phyloP scores from a whole-genome alignment of 2,329 filamentous ascomycete species.

The Escovopsis sp. region DNA sequence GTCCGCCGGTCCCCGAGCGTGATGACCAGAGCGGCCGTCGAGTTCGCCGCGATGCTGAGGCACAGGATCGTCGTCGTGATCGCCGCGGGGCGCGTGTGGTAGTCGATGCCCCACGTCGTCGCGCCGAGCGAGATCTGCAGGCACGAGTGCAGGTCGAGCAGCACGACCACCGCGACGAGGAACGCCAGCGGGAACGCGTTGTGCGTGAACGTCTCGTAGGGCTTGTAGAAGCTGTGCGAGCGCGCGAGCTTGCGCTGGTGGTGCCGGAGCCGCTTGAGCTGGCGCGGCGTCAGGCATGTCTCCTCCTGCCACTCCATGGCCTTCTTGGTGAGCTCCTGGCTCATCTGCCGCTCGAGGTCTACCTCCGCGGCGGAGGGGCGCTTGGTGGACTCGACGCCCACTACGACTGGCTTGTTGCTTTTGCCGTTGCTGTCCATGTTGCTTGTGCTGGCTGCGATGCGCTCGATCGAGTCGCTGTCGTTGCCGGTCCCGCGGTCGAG shows the following conservation, averaged over 20 bases:
- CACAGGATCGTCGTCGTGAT: slow-evolving; percentile 71
- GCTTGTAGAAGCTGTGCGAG: slow-evolving; percentile 80
- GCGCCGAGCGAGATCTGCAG: slow-evolving; percentile 69
- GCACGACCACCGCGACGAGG: slow-evolving; percentile 61
- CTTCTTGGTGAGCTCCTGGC: slow-evolving; percentile 25
- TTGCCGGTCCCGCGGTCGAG: not conserved
- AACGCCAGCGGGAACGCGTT: slow-evolving; percentile 62
- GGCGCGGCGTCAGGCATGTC: slow-evolving; percentile 46
- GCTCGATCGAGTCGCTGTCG: slow-evolving; percentile 1
- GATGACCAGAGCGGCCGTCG: slow-evolving; percentile 63
- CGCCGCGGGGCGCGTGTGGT: slow-evolving; percentile 52
- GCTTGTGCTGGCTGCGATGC: slow-evolving; percentile 1
- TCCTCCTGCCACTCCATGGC: slow-evolving; percentile 30
- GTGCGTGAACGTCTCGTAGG: slow-evolving; percentile 73
- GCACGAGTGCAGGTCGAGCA: slow-evolving; percentile 66
- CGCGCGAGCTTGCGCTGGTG: slow-evolving; percentile 70
- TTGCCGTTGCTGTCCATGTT: not conserved
- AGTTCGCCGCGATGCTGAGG: slow-evolving; percentile 64
- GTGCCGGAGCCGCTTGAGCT: slow-evolving; percentile 57
- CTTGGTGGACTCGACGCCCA: no score
- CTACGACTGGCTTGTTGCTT: no score
- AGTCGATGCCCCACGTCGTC: slow-evolving; percentile 66
- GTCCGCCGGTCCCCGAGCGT: slow-evolving; percentile 61
- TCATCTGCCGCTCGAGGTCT: slow-evolving; percentile 7
- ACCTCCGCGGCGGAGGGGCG: no score